Evolutionary conservation across 805 yeast genomes (phyloP).

Genomic region (Teunomyces stri): DNA sequence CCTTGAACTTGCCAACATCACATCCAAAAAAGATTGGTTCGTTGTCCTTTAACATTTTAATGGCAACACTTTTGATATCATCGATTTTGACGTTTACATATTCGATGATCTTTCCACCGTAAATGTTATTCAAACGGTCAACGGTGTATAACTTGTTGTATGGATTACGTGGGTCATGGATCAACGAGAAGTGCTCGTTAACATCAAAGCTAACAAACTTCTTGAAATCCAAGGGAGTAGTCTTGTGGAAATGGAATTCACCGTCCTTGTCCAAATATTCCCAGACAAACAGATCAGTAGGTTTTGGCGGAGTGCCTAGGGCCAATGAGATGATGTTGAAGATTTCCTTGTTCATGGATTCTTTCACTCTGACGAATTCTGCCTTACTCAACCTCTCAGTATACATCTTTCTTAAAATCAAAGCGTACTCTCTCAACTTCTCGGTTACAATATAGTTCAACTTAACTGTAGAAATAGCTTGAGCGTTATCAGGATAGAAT

Average conservation of each 20-base stretch:
- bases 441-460: constrained; percentile 65
- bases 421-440: constrained; percentile 76
- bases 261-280: constrained; percentile 74
- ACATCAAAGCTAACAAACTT: constrained; percentile 54
- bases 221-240: constrained; percentile 65
- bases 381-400: constrained; percentile 40
- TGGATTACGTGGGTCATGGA: constrained; percentile 80
- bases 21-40: constrained; percentile 87
- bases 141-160: constrained; percentile 64
- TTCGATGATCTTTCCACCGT: constrained; percentile 65
- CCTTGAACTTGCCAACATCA: constrained; percentile 78
- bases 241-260: constrained; percentile 46
- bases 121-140: constrained; percentile 71
- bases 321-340: constrained; percentile 65
- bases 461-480: constrained; percentile 51
- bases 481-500: constrained; percentile 68
- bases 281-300: constrained; percentile 67
- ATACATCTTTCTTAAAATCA: constrained; percentile 54
- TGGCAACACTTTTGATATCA: constrained; percentile 58
- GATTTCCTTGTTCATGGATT: constrained; percentile 54
- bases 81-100: constrained; percentile 69
- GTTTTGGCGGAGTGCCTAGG: constrained; percentile 78
- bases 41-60: constrained; percentile 65
- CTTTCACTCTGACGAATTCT: constrained; percentile 33
- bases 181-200: constrained; percentile 57